Base-by-base conservation (phyloP, 148 eudicot species). In the Camellia lanceoleosa region DNA sequence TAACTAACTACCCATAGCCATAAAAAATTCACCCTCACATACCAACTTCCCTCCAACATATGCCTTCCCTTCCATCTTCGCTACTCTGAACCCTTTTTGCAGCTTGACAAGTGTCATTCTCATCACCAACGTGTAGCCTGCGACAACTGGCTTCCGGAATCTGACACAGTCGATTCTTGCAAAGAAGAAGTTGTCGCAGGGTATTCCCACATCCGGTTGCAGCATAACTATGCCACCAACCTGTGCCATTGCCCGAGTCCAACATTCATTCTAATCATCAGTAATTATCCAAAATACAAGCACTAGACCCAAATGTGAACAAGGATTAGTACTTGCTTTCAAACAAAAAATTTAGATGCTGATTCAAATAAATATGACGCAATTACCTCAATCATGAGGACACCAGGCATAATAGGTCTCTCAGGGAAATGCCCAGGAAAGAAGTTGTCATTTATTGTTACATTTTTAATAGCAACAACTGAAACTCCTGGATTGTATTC, bases 391-490 rank as follows among this genome's bases (percentile, higher is more conserved):
- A 95, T 90, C 97, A 93, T 93, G 83, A 95, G 99, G 76, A 95
- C 99, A 85, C 99, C 99, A 65, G 99, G 97, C 98, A 95, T 95
- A 18, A 95, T 95, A 54, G 99, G 99, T 87, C 99, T 93, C 82
- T 95, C 95, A 12, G 99, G 99, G 80, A 95, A 95, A 91, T 95
- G 99, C 1, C 98, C 97, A 73, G 98, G 99, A 71, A 93, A 95
- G 80, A 95, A 93, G 84, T 93, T 95, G 75, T 95, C 99, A 87
- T 95, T 30, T 30, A 30, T 30, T 30, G 38, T 30, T 30, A 30
- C 38, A 30, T 30, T 30, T 30, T 30, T 30, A 68, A 95, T 95
- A 46, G 91, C 99, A 56, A 95, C 98, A 20, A 92, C 97, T 1
- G 99, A 91, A 66, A 90, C 97, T 68, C 99, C 98, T 20, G 97